Evolutionary conservation across 2,329 filamentous ascomycete genomes (phyloP).

Genomic region (Setomelanomma holmii): DNA sequence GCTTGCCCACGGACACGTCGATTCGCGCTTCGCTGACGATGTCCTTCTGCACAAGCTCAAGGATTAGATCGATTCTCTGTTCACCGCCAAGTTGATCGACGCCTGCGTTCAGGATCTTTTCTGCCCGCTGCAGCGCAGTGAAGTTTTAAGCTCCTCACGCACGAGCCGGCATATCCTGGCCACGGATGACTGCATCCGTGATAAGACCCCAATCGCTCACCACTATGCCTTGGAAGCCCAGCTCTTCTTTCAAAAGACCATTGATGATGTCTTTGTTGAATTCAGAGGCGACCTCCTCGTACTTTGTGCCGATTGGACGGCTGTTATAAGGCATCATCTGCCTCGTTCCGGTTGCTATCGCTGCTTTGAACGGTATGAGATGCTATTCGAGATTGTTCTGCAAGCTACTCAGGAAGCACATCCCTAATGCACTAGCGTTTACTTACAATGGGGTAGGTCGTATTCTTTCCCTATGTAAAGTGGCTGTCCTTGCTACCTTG

Average conservation of each 20-base stretch:
- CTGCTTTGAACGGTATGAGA: constrained; percentile 59
- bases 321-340: constrained; percentile 64
- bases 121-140: constrained; percentile 52
- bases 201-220: constrained; percentile 62
- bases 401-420: neutral
- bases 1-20: constrained; percentile 55
- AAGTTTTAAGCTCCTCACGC: constrained; percentile 61
- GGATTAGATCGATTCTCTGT: constrained; percentile 56
- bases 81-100: constrained; percentile 63
- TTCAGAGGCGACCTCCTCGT: constrained; percentile 57
- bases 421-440: too few relatives aligned
- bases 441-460: constrained; percentile 55
- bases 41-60: constrained; percentile 54
- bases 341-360: constrained; percentile 57
- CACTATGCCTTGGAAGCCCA: constrained; percentile 62
- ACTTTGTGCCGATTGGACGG: constrained; percentile 56
- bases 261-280: constrained; percentile 63
- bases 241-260: constrained; percentile 55
- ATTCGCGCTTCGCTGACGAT: constrained; percentile 54
- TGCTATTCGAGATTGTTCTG: constrained; percentile 58
- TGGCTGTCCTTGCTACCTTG: constrained; percentile 61
- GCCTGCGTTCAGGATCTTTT: constrained; percentile 58
- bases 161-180: constrained; percentile 56
- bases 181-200: constrained; percentile 53
- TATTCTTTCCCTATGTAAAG: constrained; percentile 60